phyloP scores from a whole-genome alignment of 129 eudicot species.

The Glebionis coronaria region DNA sequence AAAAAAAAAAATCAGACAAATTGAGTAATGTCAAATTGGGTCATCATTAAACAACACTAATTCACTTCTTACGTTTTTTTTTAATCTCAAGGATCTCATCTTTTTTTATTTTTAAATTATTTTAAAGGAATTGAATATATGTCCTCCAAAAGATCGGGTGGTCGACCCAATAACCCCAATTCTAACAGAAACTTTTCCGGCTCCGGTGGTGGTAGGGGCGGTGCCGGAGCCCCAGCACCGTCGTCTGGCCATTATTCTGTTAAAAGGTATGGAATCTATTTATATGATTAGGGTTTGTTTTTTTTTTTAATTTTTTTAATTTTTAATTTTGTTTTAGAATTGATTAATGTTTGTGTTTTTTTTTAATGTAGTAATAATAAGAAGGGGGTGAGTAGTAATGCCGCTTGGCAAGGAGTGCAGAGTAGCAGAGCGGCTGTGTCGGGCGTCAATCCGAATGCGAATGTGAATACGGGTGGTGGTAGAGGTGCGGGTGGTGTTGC shows the following conservation, averaged over 20 bases:
- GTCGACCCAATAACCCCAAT: slow-evolving; percentile 54
- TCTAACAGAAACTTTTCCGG: slow-evolving; percentile 58
- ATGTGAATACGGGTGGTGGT: slow-evolving; percentile 26
- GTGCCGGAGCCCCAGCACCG: slow-evolving; percentile 48
- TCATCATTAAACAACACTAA: slow-evolving; percentile 1
- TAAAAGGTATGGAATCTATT: slow-evolving; percentile 41
- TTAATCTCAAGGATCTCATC: slow-evolving; percentile 34
- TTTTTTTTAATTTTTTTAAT: not conserved
- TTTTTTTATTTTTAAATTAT: not conserved
- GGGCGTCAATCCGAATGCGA: slow-evolving; percentile 28
- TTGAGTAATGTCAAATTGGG: slow-evolving; percentile 23
- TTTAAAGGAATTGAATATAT: slow-evolving; percentile 53
- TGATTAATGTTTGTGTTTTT: slow-evolving; percentile 3
- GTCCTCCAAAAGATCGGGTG: slow-evolving; percentile 80
- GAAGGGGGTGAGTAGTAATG: slow-evolving; percentile 52
- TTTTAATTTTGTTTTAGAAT: too few relatives aligned
- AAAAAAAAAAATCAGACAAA: slow-evolving; percentile 11
- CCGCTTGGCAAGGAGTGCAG: slow-evolving; percentile 49
- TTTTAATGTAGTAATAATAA: slow-evolving; percentile 43
- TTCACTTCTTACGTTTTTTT: not conserved
- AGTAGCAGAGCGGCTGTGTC: slow-evolving; percentile 28
- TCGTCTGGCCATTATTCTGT: slow-evolving; percentile 34
- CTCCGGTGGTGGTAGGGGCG: slow-evolving; percentile 50
- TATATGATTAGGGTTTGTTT: not conserved
- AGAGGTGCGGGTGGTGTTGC: slow-evolving; percentile 16